phyloP scores from a whole-genome alignment of 495 filamentous ascomycete genomes.

The Penicillium soppii region DNA sequence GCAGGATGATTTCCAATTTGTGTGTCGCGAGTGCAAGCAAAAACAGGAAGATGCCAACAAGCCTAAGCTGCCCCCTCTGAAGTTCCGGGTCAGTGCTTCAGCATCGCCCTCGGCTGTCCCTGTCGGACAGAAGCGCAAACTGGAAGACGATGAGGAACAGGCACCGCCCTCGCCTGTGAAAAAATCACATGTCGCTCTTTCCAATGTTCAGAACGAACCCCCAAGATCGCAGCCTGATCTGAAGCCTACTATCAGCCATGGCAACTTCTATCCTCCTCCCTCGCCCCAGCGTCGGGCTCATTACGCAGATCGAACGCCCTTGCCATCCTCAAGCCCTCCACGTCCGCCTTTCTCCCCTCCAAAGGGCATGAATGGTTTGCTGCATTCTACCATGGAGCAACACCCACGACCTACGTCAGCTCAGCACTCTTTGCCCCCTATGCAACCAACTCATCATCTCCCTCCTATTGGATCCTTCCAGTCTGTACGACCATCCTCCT shows the following conservation, averaged over 20 bases:
- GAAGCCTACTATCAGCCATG: conserved; percentile 21
- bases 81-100: conserved; percentile 59
- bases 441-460: conserved; percentile 32
- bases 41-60: conserved; percentile 60
- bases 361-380: conserved; percentile 31
- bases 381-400: conserved; percentile 22
- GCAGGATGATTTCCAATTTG: conserved; percentile 82
- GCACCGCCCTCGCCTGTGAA: conserved; percentile 34
- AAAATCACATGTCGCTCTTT: conserved; percentile 22
- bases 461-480: conserved; percentile 35
- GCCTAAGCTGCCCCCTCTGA: conserved; percentile 72
- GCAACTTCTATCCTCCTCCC: conserved; percentile 32
- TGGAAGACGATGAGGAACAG: conserved; percentile 18
- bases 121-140: conserved; percentile 23
- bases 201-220: conserved; percentile 20
- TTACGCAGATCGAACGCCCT: conserved; percentile 18
- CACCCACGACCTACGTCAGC: conserved; percentile 24
- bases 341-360: conserved; percentile 39
- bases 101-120: conserved; percentile 39
- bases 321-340: conserved; percentile 34
- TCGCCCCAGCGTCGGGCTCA: conserved; percentile 44
- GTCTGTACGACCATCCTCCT: conserved; percentile 44
- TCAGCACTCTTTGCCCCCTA: conserved; percentile 30
- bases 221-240: conserved; percentile 18
- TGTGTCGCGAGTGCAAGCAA: conserved; percentile 75